Evolutionary conservation across 345 rosid genomes (phyloP).

Genomic region (Excoecaria agallocha): DNA sequence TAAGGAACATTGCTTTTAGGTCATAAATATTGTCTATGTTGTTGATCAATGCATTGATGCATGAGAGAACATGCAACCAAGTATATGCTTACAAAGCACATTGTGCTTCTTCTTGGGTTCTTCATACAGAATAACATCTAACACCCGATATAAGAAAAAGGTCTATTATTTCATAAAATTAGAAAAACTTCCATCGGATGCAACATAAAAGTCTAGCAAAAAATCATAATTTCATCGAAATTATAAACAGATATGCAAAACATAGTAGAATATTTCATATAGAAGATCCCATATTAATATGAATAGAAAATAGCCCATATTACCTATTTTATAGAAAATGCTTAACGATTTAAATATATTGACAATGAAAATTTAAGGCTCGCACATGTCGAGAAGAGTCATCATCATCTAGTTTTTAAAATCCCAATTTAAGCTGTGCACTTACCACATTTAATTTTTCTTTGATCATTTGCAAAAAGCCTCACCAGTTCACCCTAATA

Average conservation of each 20-base stretch:
- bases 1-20: too few relatives aligned
- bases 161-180: not conserved
- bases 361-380: not conserved
- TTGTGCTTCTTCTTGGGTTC: not conserved
- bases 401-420: not conserved
- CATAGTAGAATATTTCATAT: not conserved
- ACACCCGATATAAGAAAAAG: not conserved
- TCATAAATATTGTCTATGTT: too few relatives aligned
- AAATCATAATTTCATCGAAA: not conserved
- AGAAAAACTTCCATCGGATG: not conserved
- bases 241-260: not conserved
- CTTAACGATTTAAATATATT: not conserved
- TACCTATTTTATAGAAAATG: not conserved
- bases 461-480: slow-evolving; percentile 86
- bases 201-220: not conserved
- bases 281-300: not conserved
- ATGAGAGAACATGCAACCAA: not conserved
- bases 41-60: not conserved
- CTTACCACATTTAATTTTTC: slow-evolving; percentile 92
- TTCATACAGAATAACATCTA: not conserved
- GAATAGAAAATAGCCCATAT: not conserved
- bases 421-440: not conserved
- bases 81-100: not conserved
- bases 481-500: slow-evolving; percentile 86
- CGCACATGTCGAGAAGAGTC: not conserved